A percentile compares a stretch with the other conserved stretches of the same genome.
These are phyloP conservation scores for Zygoascus flipseniorum DNA, from an alignment of 805 yeast genomes.

Conservation along the genomic window DNA sequence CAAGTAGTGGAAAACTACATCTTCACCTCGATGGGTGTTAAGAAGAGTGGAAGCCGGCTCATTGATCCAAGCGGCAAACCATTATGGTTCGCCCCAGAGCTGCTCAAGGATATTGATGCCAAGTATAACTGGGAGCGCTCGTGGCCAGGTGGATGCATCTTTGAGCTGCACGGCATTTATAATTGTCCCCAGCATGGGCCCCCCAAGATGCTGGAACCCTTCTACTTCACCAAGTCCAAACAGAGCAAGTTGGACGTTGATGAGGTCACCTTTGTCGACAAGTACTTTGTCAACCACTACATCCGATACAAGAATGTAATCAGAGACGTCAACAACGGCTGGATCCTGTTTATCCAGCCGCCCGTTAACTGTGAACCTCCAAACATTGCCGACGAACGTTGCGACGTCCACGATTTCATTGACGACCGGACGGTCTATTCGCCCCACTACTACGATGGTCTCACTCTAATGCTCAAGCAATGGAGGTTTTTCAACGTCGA, in stretches of 20 bases:
- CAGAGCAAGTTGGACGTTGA: constrained; percentile 34
- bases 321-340: constrained; percentile 36
- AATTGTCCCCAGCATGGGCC: constrained; percentile 18
- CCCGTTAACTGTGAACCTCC: constrained; percentile 81
- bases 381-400: background rate
- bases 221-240: constrained; percentile 37
- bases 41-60: constrained; percentile 41
- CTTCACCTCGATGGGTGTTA: constrained; percentile 68
- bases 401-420: constrained; percentile 30
- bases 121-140: constrained; percentile 64
- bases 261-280: constrained; percentile 50
- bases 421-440: constrained; percentile 61
- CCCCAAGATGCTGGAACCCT: constrained; percentile 33
- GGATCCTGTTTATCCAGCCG: constrained; percentile 63
- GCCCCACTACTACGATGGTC: constrained; percentile 88
- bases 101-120: constrained; percentile 32
- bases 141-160: constrained; percentile 77
- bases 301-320: constrained; percentile 38
- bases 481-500: constrained; percentile 82
- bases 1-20: constrained; percentile 57
- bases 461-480: constrained; percentile 78
- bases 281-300: constrained; percentile 55
- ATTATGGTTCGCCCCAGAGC: constrained; percentile 44
- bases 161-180: constrained; percentile 78
- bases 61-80: constrained; percentile 57